Base-by-base conservation (phyloP, 495 filamentous ascomycete species). In the Tuber melanosporum region DNA sequence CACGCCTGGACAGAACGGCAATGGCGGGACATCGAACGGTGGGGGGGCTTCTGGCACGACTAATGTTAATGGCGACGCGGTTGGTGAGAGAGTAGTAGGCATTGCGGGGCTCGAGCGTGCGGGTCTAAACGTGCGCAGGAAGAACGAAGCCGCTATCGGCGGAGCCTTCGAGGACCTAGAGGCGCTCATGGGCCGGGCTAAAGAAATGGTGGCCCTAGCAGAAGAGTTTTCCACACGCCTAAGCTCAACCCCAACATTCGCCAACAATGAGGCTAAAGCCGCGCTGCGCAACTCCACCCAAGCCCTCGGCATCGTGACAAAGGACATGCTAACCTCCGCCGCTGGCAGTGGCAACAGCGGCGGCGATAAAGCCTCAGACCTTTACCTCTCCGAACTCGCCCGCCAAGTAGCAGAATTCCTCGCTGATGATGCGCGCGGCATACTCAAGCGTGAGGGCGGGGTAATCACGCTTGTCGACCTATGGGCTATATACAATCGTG, bases 401-500 rank as follows among this genome's bases (percentile, higher is more conserved):
- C 89, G 94, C 73, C 95, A 95, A 77, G 83, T 98, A 32, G 95
- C 95, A 2, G 95, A 99, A 85, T 98, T 96, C 82, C 86, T 98
- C 10, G 96, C 94, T 0, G 95, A 98, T 84, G 95, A 99, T 83
- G 86, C 90, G 3, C 88, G 91, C 71, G 94, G 94, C 1, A 87
- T 98, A 17, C 85, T 99, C 39, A 89, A 88, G 74, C 90, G 88
- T 74, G 94, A 97, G 82, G 96, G 95, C 15, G 95, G 95, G 1
- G 96, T 98, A 79, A 93, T 98, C 84, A 97, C 90, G 74, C 88
- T 99, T 12, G 95, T 98, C 36, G 95, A 99, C 82, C 87, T 98
- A 2, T 99, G 95, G 95, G 94, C 95, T 12, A 88, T 97, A 46
- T 98, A 98, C 86, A 99, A 99, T 82, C 92, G 95, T n/a, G 93